Conservation (phyloP, 495 filamentous ascomycete genomes). For the Penicillium verhagenii region DNA sequence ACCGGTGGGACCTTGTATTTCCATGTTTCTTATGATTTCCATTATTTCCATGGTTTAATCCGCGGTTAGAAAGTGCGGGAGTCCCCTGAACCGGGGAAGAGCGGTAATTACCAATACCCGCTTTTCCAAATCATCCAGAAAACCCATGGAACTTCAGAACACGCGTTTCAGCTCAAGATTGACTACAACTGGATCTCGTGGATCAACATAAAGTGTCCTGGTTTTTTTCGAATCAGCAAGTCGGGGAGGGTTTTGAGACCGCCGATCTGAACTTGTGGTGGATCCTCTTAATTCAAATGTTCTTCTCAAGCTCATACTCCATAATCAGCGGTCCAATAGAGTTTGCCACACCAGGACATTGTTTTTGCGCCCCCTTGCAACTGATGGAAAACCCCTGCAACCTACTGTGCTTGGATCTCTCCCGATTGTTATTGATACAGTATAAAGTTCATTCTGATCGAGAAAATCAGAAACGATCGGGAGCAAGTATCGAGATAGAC, state of each 20-base stretch:
- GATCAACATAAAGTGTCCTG: background rate
- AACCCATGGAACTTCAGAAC: background rate
- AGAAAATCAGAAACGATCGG: constrained; percentile 10
- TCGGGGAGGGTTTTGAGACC: background rate
- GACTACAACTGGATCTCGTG: background rate
- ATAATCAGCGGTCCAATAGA: constrained; percentile 7
- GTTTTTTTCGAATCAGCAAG: constrained; percentile 6
- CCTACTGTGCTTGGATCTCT: background rate
- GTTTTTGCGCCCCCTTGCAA: constrained; percentile 15
- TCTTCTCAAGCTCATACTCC: no score
- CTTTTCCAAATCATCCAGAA: no score
- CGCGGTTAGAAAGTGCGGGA: background rate
- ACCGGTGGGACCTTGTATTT: background rate
- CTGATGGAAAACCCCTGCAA: constrained; percentile 5
- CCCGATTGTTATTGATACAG: background rate
- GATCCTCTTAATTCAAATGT: constrained; percentile 7
- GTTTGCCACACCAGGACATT: constrained; percentile 4
- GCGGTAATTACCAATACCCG: constrained; percentile 2
- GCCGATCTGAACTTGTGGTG: constrained; percentile 13
- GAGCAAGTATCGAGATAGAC: constrained; percentile 5
- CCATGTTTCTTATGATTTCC: no score
- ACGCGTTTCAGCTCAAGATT: background rate
- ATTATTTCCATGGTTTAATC: background rate
- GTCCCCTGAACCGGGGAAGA: background rate
- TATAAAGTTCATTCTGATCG: constrained; percentile 2